These are phyloP conservation scores for Blastobotrys americana DNA, from an alignment of 805 yeast species.

Conservation along the genomic window DNA sequence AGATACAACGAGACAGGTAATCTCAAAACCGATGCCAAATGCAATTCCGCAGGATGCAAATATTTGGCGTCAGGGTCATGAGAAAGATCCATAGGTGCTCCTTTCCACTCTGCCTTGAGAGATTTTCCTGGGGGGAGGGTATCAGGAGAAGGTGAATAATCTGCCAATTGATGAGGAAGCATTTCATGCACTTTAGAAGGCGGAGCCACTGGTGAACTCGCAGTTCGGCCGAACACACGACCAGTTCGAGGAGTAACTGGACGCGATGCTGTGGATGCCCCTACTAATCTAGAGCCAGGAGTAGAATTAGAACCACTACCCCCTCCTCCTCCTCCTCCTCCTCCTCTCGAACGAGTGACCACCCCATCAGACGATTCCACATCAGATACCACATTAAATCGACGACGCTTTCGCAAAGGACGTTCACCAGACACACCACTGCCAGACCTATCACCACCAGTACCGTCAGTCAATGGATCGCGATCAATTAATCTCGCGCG, in stretches of 20 bases:
- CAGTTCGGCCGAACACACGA: conserved; percentile 64
- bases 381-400: conserved; percentile 1
- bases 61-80: conserved; percentile 63
- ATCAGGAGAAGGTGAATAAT: conserved; percentile 65
- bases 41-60: conserved; percentile 87
- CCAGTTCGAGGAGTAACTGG: conserved; percentile 18
- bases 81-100: conserved; percentile 89
- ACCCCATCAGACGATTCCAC: conserved; percentile 1
- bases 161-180: conserved; percentile 45
- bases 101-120: conserved; percentile 93
- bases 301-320: conserved; percentile 5
- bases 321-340: background rate
- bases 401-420: conserved; percentile 2
- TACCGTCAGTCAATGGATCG: background rate
- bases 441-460: conserved; percentile 7
- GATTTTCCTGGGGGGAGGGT: conserved; percentile 64
- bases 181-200: conserved; percentile 36
- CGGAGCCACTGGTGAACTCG: conserved; percentile 30
- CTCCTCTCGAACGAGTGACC: background rate
- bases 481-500: conserved; percentile 7
- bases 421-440: conserved; percentile 1
- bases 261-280: conserved; percentile 5
- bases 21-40: conserved; percentile 80
- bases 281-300: background rate
- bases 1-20: conserved; percentile 77